Evolutionary conservation across 805 yeast species (phyloP), one percentile per base, ranked within the genome.

Genomic region (Millerago galiae): DNA sequence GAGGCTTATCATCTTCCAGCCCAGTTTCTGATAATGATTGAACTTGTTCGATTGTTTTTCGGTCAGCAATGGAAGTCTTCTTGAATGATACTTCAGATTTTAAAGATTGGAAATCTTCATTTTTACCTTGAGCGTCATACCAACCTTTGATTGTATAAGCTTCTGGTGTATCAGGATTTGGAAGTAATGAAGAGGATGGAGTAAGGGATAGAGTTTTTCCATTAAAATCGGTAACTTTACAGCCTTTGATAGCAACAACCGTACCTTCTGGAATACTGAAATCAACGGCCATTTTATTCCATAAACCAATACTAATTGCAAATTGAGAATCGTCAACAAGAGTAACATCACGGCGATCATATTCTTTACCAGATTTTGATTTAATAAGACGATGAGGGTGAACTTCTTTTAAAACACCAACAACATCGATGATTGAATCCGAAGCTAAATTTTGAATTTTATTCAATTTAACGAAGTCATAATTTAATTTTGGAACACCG

Each of bases 201-300:
- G 90, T 79, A 61, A 89, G 74, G 1, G 95, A 82, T 51, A 93
- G 69, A 12, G 86, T 74, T 58, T 91, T 80, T 21, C 97, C 97
- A 45, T 82, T 81, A 61, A 87, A 93, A 59, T 90, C 97, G 44
- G 82, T 79, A 28, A 91, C 85, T 58, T 86, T 82, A 38, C 85
- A 91, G 44, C 95, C 96, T 66, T 91, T 91, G 54, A 90, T 71
- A 1, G 96, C 98, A 33, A 93, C 70, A n/a, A 91, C 89, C 0
- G 93, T 75, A 15, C 91, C 95, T 48, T 71, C 81, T 12, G 83
- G 81, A 29, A 79, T 65, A 46, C 67, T 70, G 57, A 93, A 93
- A 38, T 84, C 88, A 17, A 79, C 62, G 4, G 99, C 98, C 42
- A 79, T 74, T 49, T 82, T 80, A 54, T 90, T 91, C 98, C 99